Evolutionary conservation across 2,329 filamentous ascomycete genomes (phyloP).

Genomic region (Cercospora berteroae): DNA sequence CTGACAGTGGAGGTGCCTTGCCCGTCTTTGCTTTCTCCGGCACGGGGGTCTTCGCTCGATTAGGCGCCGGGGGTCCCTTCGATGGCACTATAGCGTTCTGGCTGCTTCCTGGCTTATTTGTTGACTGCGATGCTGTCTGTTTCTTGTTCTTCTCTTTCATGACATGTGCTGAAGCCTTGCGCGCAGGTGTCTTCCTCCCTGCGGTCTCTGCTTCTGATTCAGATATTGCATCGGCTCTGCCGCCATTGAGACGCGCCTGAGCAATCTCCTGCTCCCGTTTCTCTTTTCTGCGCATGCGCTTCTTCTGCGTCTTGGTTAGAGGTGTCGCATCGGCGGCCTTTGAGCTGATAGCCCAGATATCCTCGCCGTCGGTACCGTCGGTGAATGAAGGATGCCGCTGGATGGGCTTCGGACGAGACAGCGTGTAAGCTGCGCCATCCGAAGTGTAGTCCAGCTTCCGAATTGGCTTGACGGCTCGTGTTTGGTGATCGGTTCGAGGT

Average conservation of each 20-base stretch:
- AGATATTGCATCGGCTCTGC: constrained; percentile 22
- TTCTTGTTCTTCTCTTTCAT: constrained; percentile 15
- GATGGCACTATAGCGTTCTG: background rate
- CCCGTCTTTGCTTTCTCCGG: background rate
- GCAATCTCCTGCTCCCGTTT: constrained; percentile 23
- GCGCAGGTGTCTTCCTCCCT: constrained; percentile 36
- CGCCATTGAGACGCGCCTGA: constrained; percentile 19
- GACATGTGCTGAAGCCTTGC: constrained; percentile 38
- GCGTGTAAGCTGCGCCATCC: constrained; percentile 42
- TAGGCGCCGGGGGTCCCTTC: background rate
- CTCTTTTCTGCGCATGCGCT: constrained; percentile 39
- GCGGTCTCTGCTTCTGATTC: constrained; percentile 38
- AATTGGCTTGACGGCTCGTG: background rate
- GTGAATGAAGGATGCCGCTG: constrained; percentile 11
- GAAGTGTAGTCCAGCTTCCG: constrained; percentile 42
- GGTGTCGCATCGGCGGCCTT: constrained; percentile 22
- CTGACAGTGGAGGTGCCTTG: background rate
- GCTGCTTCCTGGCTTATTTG: background rate
- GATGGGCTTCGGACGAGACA: constrained; percentile 3
- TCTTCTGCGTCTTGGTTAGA: constrained; percentile 39
- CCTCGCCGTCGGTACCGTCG: constrained; percentile 28
- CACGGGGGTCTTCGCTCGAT: background rate
- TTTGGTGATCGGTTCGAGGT: background rate
- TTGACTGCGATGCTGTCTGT: background rate
- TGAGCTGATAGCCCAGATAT: constrained; percentile 23